A percentile compares a stretch with the other conserved stretches of the same genome.
These are phyloP conservation scores for Cicer chorassanicum DNA, from an alignment of 306 rosid genomes.

Conservation along the genomic window DNA sequence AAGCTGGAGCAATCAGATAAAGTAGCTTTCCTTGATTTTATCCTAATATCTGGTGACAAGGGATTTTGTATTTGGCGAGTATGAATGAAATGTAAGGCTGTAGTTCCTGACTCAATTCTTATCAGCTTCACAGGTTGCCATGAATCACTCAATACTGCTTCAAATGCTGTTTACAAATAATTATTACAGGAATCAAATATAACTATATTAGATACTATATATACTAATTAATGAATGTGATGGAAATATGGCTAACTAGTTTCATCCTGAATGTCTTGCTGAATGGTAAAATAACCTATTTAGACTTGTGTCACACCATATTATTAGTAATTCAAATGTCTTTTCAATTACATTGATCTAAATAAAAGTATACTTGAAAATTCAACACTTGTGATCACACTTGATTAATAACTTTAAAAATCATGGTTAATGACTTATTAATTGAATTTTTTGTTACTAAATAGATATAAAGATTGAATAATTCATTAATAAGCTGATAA, in stretches of 20 bases:
- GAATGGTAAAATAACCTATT: not conserved
- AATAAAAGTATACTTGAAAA: not conserved
- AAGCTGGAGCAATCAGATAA: slow-evolving; percentile 69
- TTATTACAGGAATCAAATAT: slow-evolving; percentile 6
- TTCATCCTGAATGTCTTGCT: no score
- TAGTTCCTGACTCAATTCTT: slow-evolving; percentile 61
- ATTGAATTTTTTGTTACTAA: not conserved
- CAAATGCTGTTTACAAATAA: slow-evolving; percentile 64
- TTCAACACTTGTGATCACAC: not conserved
- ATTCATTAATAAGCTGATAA: not conserved
- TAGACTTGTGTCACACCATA: not conserved
- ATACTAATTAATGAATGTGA: not conserved
- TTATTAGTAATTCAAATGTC: not conserved
- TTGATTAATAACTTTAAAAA: not conserved
- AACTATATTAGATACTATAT: not conserved
- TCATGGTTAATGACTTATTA: not conserved
- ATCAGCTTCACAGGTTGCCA: slow-evolving; percentile 72
- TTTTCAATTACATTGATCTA: not conserved
- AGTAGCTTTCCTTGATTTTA: slow-evolving; percentile 74
- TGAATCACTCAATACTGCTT: slow-evolving; percentile 65
- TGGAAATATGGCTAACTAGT: slow-evolving; percentile 4
- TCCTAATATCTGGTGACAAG: slow-evolving; percentile 54
- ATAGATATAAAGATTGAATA: not conserved
- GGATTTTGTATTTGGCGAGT: slow-evolving; percentile 58
- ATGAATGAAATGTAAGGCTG: slow-evolving; percentile 59